A percentile compares a stretch with the other conserved stretches of the same genome.
Conservation (phyloP, 2,329 filamentous ascomycete genomes). For the Calonectria pteridis region DNA sequence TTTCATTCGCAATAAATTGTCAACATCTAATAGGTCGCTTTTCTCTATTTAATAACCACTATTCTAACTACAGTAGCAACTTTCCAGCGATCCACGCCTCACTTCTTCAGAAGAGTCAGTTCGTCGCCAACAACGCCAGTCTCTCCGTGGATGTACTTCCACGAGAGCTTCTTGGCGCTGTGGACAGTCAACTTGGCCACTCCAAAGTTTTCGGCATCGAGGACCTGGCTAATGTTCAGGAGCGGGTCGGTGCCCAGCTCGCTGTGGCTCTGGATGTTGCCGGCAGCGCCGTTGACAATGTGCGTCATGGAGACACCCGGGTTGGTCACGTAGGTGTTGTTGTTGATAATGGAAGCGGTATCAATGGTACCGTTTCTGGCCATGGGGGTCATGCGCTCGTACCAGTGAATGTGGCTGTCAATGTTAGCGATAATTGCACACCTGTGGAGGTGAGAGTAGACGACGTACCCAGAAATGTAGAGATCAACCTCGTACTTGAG, state of each 20-base stretch:
- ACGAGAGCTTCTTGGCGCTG: constrained; percentile 1
- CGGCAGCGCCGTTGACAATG: constrained; percentile 65
- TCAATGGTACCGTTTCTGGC: constrained; percentile 54
- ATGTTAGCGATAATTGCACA: neutral
- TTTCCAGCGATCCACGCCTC: neutral
- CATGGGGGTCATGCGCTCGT: constrained; percentile 37
- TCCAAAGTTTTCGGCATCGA: constrained; percentile 61
- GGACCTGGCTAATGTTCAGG: constrained; percentile 56
- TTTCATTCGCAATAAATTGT: accelerated
- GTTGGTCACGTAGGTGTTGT: constrained; percentile 62
- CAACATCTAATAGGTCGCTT: neutral
- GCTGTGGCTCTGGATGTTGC: constrained; percentile 64
- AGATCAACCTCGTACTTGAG: constrained; percentile 60
- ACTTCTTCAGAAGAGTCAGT: constrained; percentile 38
- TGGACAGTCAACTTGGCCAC: constrained; percentile 54
- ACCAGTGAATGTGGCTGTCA: constrained; percentile 39
- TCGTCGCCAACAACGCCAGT: constrained; percentile 54
- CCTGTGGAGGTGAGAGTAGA: too few relatives aligned
- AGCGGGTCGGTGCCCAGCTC: constrained; percentile 47
- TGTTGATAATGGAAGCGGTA: constrained; percentile 55
- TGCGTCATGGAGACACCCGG: constrained; percentile 62
- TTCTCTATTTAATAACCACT: neutral
- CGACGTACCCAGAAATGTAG: constrained; percentile 52
- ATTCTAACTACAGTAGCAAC: too few relatives aligned
- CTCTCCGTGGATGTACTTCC: constrained; percentile 44